Evolutionary conservation across 805 yeast genomes (phyloP).

Genomic region (Isabelozyma pseudorhagii): DNA sequence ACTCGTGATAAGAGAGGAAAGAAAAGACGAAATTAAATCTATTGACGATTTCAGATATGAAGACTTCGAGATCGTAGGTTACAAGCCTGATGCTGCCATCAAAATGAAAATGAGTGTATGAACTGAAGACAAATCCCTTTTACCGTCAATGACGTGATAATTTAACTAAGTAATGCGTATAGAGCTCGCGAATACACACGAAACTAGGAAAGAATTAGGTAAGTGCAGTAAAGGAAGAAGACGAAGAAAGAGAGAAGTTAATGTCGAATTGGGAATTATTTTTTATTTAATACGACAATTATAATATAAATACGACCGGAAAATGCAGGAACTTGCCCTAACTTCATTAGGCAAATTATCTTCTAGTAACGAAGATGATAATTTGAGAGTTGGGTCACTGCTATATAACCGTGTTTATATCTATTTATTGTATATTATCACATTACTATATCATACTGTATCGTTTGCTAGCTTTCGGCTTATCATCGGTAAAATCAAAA

Average conservation of each 20-base stretch:
- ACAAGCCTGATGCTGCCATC: conserved; percentile 78
- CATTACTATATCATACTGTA: neutral
- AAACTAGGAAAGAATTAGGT: too few relatives aligned
- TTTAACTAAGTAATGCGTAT: too few relatives aligned
- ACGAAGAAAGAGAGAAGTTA: too few relatives aligned
- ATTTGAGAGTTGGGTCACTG: neutral
- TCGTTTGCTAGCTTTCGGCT: conserved; percentile 2
- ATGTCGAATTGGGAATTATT: too few relatives aligned
- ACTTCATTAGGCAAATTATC: too few relatives aligned
- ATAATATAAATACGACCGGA: too few relatives aligned
- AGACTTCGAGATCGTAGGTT: conserved; percentile 78
- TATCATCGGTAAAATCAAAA: conserved; percentile 38
- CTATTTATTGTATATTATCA: conserved; percentile 3
- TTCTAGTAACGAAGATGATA: neutral
- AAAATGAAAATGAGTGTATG: conserved; percentile 97
- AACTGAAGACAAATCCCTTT: conserved; percentile 1
- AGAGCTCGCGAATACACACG: too few relatives aligned
- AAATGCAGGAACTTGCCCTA: too few relatives aligned
- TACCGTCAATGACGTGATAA: too few relatives aligned
- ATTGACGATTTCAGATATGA: conserved; percentile 89
- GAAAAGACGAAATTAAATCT: conserved; percentile 42
- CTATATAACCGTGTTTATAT: too few relatives aligned
- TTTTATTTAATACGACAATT: too few relatives aligned
- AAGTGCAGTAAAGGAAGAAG: too few relatives aligned
- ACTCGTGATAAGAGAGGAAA: conserved; percentile 60